phyloP scores from a whole-genome alignment of 208 protist species.

The Leishmania tarentolae region DNA sequence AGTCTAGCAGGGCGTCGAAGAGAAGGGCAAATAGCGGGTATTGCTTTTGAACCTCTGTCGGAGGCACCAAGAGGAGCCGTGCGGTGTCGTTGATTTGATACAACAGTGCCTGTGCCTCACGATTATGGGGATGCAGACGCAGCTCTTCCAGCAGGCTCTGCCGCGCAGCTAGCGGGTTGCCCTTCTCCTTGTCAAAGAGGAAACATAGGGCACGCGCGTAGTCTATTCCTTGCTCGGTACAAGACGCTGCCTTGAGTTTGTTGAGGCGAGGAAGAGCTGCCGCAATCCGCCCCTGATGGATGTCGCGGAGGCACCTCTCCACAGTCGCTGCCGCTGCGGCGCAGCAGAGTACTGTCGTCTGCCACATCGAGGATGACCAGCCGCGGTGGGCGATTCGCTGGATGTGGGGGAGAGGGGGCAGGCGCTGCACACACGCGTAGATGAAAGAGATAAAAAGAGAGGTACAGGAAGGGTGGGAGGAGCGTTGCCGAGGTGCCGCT shows the following conservation, averaged over 20 bases:
- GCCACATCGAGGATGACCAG: neutral
- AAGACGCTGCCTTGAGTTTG: slow-evolving; percentile 35
- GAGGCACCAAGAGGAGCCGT: slow-evolving; percentile 46
- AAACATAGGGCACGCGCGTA: slow-evolving; percentile 78
- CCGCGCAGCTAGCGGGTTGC: slow-evolving; percentile 54
- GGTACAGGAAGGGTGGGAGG: neutral
- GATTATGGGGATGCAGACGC: slow-evolving; percentile 49
- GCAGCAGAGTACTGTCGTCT: neutral
- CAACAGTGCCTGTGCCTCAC: slow-evolving; percentile 37
- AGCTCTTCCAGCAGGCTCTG: slow-evolving; percentile 80
- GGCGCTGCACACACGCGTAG: neutral
- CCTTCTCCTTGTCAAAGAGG: slow-evolving; percentile 23
- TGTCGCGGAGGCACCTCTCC: slow-evolving; percentile 17
- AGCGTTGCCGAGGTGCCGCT: neutral
- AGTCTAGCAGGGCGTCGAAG: slow-evolving; percentile 71
- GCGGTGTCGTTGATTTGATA: slow-evolving; percentile 51
- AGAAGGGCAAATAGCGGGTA: slow-evolving; percentile 72
- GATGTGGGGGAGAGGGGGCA: neutral
- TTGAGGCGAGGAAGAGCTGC: slow-evolving; percentile 50
- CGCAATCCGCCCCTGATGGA: slow-evolving; percentile 14
- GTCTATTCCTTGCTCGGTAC: slow-evolving; percentile 43
- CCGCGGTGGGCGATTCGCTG: neutral
- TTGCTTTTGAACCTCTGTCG: slow-evolving; percentile 37
- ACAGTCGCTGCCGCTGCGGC: slow-evolving; percentile 17
- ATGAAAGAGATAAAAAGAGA: neutral